Evolutionary conservation across 768 basidiomycete genomes (phyloP).

Genomic region (Sutorius australiensis): DNA sequence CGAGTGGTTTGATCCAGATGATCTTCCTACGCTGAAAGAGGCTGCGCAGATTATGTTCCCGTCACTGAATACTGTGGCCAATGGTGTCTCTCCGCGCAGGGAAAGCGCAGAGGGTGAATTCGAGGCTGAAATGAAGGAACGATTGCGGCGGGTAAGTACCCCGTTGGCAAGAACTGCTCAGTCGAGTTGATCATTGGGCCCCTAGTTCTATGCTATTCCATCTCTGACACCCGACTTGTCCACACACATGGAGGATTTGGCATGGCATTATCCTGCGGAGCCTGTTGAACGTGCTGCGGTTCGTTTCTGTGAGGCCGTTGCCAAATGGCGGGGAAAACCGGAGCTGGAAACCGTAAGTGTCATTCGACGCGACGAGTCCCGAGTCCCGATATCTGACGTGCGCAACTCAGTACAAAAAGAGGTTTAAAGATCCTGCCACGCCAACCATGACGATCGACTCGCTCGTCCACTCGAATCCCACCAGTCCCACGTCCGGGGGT

Average conservation of each 20-base stretch:
- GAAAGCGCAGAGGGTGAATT: constrained; percentile 67
- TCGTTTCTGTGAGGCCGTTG: constrained; percentile 77
- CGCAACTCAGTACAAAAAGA: constrained; percentile 55
- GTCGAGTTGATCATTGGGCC: constrained; percentile 6
- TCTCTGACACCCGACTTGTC: constrained; percentile 67
- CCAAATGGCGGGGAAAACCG: constrained; percentile 80
- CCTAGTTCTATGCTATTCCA: constrained; percentile 78
- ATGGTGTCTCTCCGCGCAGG: constrained; percentile 29
- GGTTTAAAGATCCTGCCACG: constrained; percentile 30
- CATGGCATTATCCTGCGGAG: constrained; percentile 78
- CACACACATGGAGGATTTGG: constrained; percentile 68
- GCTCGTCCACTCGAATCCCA: constrained; percentile 66
- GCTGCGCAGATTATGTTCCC: constrained; percentile 72
- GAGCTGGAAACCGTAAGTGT: constrained; percentile 68
- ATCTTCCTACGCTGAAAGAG: constrained; percentile 62
- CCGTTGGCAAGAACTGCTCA: neutral
- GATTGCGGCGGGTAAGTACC: constrained; percentile 60
- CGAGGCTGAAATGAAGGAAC: constrained; percentile 68
- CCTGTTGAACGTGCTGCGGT: constrained; percentile 75
- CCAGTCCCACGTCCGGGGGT: too few relatives aligned
- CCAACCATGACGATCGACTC: constrained; percentile 58
- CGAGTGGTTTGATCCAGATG: constrained; percentile 69
- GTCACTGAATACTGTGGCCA: constrained; percentile 34
- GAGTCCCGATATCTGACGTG: constrained; percentile 23
- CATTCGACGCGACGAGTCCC: neutral